Evolutionary conservation across 495 filamentous ascomycete species (phyloP), one percentile per base, ranked within the genome.

Genomic region (Usnea hakonensis): DNA sequence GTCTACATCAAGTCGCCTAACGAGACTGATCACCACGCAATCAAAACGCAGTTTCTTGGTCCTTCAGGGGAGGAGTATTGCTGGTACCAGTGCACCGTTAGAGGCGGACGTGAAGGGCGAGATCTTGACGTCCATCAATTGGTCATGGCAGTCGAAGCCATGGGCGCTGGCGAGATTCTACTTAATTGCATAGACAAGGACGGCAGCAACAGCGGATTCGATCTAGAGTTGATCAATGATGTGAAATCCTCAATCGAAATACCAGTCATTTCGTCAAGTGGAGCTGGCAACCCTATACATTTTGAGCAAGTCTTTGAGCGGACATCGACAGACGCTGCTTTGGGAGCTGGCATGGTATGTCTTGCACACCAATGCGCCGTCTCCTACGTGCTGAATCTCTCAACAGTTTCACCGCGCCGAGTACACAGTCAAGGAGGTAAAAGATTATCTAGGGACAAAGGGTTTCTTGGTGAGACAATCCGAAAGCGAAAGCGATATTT

Each of bases 11-110:
- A 86, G 60, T 82, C 81, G 44, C 79, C 81, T 35, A 79, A 85
- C 26, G 85, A 86, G 55, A 97, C 94, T 14, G 73, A 76, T 23
- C 94, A 96, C 75, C 83, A 87, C 69, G 91, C 87, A 0, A 78
- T 97, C 60, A 78, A 81, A 70, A 95, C 94, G 5, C 71, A 75
- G 16, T 81, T 76, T 62, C 84, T 82, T 3, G 90, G 91, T 13
- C 87, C 88, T 1, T 76, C 83, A 5, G 90, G 92, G 6, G 91
- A 97, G 75, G 75, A 76, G 56, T 89, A 84, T 74, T 96, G 90
- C 76, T 98, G 94, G 94, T 98, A 97, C 66, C 93, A 96, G 59
- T 96, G 92, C 74, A 98, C 94, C 16, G 89, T 95, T 72, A 96
- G 91, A 79, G 94, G 94, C 26, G 94, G 94, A 5, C 82, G 94